Percentiles rank a stretch among this genome's conserved stretches.
These are phyloP conservation scores for Aspergillus phoenicis DNA, from an alignment of 2,329 filamentous ascomycete genomes.

Conservation along the genomic window DNA sequence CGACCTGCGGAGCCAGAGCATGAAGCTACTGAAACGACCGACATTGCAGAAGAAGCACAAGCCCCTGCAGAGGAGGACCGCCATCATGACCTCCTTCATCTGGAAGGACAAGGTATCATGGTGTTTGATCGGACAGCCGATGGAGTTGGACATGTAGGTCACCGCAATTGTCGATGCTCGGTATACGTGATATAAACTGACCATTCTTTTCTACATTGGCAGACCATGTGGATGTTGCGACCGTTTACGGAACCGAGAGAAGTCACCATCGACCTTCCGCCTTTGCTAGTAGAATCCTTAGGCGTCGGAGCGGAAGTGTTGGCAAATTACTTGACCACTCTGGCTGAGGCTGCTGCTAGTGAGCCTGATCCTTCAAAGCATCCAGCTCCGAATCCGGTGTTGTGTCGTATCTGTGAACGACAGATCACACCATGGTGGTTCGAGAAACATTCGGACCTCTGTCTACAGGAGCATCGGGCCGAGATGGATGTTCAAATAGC, in stretches of 20 bases:
- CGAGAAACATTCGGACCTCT: conserved; percentile 96
- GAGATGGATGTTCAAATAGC: conserved; percentile 98
- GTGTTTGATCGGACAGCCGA: conserved; percentile 88
- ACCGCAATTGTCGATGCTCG: background rate
- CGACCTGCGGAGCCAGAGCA: conserved; percentile 26
- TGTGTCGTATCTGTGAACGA: conserved; percentile 96
- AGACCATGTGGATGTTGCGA: conserved; percentile 99
- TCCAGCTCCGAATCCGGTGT: conserved; percentile 77
- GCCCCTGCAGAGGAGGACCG: conserved; percentile 45
- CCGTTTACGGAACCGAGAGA: conserved; percentile 85
- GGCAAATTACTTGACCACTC: conserved; percentile 85
- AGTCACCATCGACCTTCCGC: conserved; percentile 92
- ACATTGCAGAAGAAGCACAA: conserved; percentile 32
- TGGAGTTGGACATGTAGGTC: conserved; percentile 83
- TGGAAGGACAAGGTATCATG: conserved; percentile 98
- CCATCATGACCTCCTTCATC: conserved; percentile 65
- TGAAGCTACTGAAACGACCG: conserved; percentile 16
- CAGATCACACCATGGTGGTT: conserved; percentile 99
- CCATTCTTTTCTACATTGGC: conserved; percentile 16
- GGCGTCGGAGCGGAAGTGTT: conserved; percentile 94
- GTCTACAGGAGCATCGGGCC: conserved; percentile 90
- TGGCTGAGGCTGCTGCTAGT: conserved; percentile 80
- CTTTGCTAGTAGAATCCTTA: conserved; percentile 85
- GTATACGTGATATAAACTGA: conserved; percentile 28
- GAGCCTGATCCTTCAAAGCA: conserved; percentile 73